Conservation (phyloP, 192 early-diverging fungal species). For the Jimgerdemannia lactiflua region DNA sequence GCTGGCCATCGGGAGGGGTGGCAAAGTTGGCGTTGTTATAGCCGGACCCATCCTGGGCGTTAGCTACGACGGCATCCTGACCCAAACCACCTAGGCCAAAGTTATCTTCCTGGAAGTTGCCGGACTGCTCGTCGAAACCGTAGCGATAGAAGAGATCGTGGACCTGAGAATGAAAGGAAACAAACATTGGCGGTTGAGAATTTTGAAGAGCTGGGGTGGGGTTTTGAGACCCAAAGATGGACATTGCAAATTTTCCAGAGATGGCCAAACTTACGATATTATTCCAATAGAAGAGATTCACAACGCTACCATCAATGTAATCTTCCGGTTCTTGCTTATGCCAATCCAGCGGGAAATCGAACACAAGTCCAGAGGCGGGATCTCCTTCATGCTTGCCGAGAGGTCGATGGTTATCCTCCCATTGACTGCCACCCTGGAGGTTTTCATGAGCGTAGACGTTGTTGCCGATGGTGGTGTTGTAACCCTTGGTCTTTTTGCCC, state of each 20-base stretch:
- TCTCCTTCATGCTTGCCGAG: slow-evolving; percentile 42
- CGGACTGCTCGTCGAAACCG: slow-evolving; percentile 87
- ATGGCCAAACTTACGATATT: slow-evolving; percentile 48
- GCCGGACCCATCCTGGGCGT: slow-evolving; percentile 90
- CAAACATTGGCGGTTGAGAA: not conserved
- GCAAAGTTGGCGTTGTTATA: slow-evolving; percentile 96
- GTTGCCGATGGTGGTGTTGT: slow-evolving; percentile 80
- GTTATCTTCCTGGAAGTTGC: slow-evolving; percentile 95
- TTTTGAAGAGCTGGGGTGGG: not conserved
- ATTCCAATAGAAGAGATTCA: slow-evolving; percentile 92
- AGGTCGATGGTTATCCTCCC: slow-evolving; percentile 78
- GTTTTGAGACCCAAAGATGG: not conserved
- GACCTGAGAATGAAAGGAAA: slow-evolving; percentile 33
- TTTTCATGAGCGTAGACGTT: slow-evolving; percentile 92
- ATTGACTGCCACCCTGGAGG: slow-evolving; percentile 64
- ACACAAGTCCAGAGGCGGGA: slow-evolving; percentile 33
- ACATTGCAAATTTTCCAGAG: not conserved
- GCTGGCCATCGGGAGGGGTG: slow-evolving; percentile 91
- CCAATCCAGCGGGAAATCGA: slow-evolving; percentile 78
- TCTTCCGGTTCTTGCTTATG: slow-evolving; percentile 51
- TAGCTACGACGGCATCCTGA: slow-evolving; percentile 86
- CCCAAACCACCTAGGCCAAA: slow-evolving; percentile 73
- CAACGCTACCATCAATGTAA: slow-evolving; percentile 78
- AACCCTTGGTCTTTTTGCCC: slow-evolving; percentile 41
- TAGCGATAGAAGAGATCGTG: slow-evolving; percentile 90